Conservation (phyloP, 2,329 filamentous ascomycete genomes). For the Lachnum nothofagi region DNA sequence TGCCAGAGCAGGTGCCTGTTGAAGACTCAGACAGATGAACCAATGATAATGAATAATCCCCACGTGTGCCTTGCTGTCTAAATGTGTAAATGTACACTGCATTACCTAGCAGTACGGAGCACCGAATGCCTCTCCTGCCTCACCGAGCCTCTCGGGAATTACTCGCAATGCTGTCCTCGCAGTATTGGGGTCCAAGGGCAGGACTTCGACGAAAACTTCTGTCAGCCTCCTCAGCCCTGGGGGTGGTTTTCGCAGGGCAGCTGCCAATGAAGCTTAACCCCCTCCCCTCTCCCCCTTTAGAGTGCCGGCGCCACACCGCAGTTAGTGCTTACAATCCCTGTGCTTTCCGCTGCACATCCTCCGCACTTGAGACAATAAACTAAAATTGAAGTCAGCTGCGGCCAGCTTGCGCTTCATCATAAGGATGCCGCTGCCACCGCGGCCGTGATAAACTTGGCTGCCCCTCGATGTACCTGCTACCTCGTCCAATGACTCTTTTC, state of each 20-base stretch:
- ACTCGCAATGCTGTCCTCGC: background rate
- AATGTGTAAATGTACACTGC: background rate
- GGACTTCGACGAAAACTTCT: background rate
- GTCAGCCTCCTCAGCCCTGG: too few species aligned
- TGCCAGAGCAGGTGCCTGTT: background rate
- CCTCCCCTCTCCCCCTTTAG: background rate
- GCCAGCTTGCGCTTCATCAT: slow-evolving; percentile 4
- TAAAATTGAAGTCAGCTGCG: background rate
- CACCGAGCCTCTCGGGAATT: background rate
- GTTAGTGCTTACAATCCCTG: slow-evolving; percentile 3
- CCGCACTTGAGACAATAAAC: slow-evolving; percentile 12
- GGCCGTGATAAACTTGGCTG: background rate
- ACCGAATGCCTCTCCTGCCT: background rate
- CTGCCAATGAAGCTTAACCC: background rate
- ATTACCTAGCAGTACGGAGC: background rate
- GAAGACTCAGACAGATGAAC: background rate
- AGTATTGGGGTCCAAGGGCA: background rate
- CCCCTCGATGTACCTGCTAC: background rate
- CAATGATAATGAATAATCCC: background rate
- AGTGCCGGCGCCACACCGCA: slow-evolving; percentile 10
- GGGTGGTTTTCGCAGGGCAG: background rate
- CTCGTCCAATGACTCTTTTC: slow-evolving; percentile 4
- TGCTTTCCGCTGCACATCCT: slow-evolving; percentile 1
- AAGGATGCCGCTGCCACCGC: background rate
- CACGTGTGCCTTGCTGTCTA: background rate